phyloP scores from a whole-genome alignment of 2,329 filamentous ascomycete species.

The Colletotrichum sp. region DNA sequence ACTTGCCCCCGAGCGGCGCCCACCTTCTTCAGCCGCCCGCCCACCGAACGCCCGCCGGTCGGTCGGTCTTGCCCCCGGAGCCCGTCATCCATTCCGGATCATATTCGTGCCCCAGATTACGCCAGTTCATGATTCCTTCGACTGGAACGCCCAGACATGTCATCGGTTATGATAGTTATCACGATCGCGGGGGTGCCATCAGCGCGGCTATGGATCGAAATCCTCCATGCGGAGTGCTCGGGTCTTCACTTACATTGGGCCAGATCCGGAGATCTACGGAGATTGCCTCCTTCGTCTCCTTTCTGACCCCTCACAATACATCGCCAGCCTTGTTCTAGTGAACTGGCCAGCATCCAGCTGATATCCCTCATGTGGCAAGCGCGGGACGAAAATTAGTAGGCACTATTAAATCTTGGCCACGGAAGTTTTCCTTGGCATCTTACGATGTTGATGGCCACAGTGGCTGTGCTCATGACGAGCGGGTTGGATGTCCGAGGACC shows the following conservation, averaged over 20 bases:
- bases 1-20: neutral
- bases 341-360: neutral
- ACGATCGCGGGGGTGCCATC: neutral
- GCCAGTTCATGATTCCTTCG: neutral
- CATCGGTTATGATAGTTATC: neutral
- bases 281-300: neutral
- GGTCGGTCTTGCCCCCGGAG: neutral
- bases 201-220: neutral
- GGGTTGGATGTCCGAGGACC: neutral
- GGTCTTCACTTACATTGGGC: neutral
- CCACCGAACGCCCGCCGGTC: neutral
- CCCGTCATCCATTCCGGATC: neutral
- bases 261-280: neutral
- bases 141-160: neutral
- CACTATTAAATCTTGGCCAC: neutral
- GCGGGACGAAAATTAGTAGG: neutral
- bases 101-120: constrained; percentile 1
- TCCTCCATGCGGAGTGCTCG: neutral
- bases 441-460: neutral
- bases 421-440: constrained; percentile 9
- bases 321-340: neutral
- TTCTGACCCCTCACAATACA: neutral
- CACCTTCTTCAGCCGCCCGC: neutral
- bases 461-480: neutral
- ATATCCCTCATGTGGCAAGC: neutral